Base-by-base conservation (phyloP, 2,329 filamentous ascomycete species). In the Microcera coccophila region DNA sequence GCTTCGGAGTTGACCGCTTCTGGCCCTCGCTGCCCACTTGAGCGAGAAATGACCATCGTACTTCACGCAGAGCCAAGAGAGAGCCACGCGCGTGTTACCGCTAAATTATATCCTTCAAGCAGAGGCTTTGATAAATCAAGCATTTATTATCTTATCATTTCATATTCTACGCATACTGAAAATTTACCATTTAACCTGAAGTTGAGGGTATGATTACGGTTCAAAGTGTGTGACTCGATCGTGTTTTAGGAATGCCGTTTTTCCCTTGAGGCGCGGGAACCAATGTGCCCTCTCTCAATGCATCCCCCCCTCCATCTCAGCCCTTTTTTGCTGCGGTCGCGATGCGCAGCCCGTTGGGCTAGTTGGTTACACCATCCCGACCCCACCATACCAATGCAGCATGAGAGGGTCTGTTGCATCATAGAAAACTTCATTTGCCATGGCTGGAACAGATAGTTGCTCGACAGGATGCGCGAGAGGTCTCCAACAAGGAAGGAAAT, bases 231-330 rank as follows among this genome's bases (percentile, higher is more conserved):
- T 28, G 24, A 9, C 24, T 14, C 24, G 24, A 28, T 28, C 9
- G 14, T 14, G 14, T 9, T 9, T 14, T 28, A 14, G 9, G 24
- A 14, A 28, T 14, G 9, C 9, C 9, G 14, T 14, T 14, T 14
- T 14, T 28, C 9, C 24, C 24, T 9, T 9, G 9, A 9, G 24
- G 24, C 24, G 9, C 24, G 24, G 14, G 14, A 28, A 9, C 24
- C 24, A 14, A 9, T 14, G 9, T 9, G 24, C 24, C 24, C 24
- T 28, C 24, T 28, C 24, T 28, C 24, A 41, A 47, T 54, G 50
- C 44, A 43, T 43, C 51, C 46, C 35, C 43, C 54, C 54, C 50
- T 57, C 54, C 54, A 57, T 54, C 52, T 56, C 54, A 58, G 54
- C 54, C 54, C 50, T 58, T 45, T 56, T 51, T 48, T 39, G 46